A percentile compares a stretch with the other conserved stretches of the same genome.
These are phyloP conservation scores for Pseudocercospora pini-densiflorae DNA, from an alignment of 2,329 filamentous ascomycete genomes.

Conservation along the genomic window DNA sequence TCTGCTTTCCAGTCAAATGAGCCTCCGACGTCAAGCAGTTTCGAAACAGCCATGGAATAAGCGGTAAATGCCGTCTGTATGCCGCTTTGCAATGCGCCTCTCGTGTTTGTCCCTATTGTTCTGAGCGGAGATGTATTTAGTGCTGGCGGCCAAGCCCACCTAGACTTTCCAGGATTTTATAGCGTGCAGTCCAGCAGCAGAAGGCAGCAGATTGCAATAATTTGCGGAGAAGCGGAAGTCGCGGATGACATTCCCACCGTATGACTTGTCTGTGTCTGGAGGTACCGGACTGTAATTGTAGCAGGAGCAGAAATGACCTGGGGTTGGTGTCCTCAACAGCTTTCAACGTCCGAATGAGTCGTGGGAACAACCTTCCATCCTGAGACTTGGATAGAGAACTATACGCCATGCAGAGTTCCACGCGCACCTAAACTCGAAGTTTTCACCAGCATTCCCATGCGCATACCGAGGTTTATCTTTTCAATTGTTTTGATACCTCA, in stretches of 20 bases:
- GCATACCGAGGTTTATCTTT: neutral
- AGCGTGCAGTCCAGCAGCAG: neutral
- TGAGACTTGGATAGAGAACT: neutral
- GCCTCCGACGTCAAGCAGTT: conserved; percentile 1
- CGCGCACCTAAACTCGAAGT: neutral
- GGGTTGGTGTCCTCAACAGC: neutral
- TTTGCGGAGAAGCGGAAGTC: neutral
- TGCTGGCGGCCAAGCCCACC: neutral
- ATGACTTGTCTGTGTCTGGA: neutral
- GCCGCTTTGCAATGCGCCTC: neutral
- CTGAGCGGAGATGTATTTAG: neutral
- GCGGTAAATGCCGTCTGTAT: neutral
- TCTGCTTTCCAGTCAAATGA: conserved; percentile 5
- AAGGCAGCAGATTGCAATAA: neutral
- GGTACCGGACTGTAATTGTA: neutral
- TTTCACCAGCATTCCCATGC: neutral
- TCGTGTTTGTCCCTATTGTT: neutral
- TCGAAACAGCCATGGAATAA: neutral
- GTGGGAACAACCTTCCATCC: neutral
- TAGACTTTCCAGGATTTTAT: neutral
- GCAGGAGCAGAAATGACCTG: neutral
- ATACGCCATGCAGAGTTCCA: neutral
- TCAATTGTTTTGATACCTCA: neutral
- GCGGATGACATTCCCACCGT: neutral
- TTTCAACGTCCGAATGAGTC: neutral